Conservation (phyloP, 2,329 filamentous ascomycete genomes). For the Basipetospora sp. region DNA sequence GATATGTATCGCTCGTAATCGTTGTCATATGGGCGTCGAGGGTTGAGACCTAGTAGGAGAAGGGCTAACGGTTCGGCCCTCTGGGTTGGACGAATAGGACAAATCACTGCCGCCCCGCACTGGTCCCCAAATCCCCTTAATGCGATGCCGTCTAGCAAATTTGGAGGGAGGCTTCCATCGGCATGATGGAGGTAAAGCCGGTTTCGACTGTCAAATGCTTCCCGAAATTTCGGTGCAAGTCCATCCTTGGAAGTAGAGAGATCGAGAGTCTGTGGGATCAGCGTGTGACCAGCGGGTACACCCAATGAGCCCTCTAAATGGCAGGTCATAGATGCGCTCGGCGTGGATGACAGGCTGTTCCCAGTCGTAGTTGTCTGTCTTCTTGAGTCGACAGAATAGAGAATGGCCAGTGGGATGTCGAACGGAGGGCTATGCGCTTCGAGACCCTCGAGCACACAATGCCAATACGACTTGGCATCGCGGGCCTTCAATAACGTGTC, state of each 20-base stretch:
- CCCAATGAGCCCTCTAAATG: slow-evolving; percentile 31
- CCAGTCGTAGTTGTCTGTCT: slow-evolving; percentile 12
- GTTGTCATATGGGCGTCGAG: slow-evolving; percentile 56
- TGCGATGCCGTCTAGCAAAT: slow-evolving; percentile 42
- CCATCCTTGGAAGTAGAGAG: slow-evolving; percentile 23
- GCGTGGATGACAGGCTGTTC: slow-evolving; percentile 16
- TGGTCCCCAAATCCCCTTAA: slow-evolving; percentile 52
- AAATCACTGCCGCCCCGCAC: slow-evolving; percentile 51
- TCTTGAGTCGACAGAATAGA: slow-evolving; percentile 34
- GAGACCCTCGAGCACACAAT: slow-evolving; percentile 28
- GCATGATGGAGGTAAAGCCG: slow-evolving; percentile 27
- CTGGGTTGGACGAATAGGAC: slow-evolving; percentile 53
- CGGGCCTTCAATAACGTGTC: slow-evolving; percentile 27
- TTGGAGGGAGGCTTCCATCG: slow-evolving; percentile 40
- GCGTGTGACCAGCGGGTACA: slow-evolving; percentile 27
- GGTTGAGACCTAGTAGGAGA: slow-evolving; percentile 55
- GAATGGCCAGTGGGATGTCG: slow-evolving; percentile 35
- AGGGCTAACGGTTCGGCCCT: slow-evolving; percentile 53
- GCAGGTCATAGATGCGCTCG: slow-evolving; percentile 18
- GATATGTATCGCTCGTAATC: slow-evolving; percentile 56
- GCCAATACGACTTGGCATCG: slow-evolving; percentile 34
- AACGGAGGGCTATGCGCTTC: slow-evolving; percentile 27
- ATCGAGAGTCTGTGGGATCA: slow-evolving; percentile 24
- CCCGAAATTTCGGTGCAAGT: slow-evolving; percentile 24
- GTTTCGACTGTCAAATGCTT: slow-evolving; percentile 22